Percentiles rank a stretch among this genome's conserved stretches.
These are phyloP conservation scores for Limnanthes douglasii DNA, from an alignment of 345 rosid genomes.

Conservation along the genomic window DNA sequence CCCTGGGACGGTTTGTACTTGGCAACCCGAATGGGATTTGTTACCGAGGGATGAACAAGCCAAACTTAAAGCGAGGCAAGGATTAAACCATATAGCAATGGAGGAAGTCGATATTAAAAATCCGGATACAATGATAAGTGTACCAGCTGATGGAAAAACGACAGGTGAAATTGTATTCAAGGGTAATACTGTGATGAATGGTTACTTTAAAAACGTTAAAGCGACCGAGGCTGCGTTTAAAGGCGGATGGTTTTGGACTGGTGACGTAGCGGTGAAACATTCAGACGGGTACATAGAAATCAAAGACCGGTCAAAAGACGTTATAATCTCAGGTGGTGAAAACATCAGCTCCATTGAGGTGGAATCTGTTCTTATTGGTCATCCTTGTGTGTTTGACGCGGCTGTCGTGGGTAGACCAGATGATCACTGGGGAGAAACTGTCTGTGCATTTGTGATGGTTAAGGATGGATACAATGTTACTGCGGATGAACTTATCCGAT, in stretches of 20 bases:
- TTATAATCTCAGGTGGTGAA: slow-evolving; percentile 69
- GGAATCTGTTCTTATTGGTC: slow-evolving; percentile 44
- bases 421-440: slow-evolving; percentile 66
- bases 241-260: slow-evolving; percentile 66
- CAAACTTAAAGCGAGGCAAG: slow-evolving; percentile 55
- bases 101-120: slow-evolving; percentile 49
- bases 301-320: slow-evolving; percentile 65
- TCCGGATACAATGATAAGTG: slow-evolving; percentile 39
- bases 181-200: slow-evolving; percentile 76
- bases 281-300: slow-evolving; percentile 59
- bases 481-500: slow-evolving; percentile 34
- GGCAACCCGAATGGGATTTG: slow-evolving; percentile 68
- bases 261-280: slow-evolving; percentile 63
- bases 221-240: slow-evolving; percentile 50
- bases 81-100: slow-evolving; percentile 41
- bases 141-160: slow-evolving; percentile 47
- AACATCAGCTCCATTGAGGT: slow-evolving; percentile 64
- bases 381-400: slow-evolving; percentile 56
- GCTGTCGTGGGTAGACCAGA: slow-evolving; percentile 72
- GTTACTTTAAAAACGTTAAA: slow-evolving; percentile 42
- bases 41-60: slow-evolving; percentile 32
- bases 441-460: slow-evolving; percentile 61
- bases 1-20: slow-evolving; percentile 47
- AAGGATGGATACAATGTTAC: slow-evolving; percentile 28
- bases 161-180: slow-evolving; percentile 66